phyloP scores from a whole-genome alignment of 2,329 filamentous ascomycete species.

The Scedosporium dehoogii region DNA sequence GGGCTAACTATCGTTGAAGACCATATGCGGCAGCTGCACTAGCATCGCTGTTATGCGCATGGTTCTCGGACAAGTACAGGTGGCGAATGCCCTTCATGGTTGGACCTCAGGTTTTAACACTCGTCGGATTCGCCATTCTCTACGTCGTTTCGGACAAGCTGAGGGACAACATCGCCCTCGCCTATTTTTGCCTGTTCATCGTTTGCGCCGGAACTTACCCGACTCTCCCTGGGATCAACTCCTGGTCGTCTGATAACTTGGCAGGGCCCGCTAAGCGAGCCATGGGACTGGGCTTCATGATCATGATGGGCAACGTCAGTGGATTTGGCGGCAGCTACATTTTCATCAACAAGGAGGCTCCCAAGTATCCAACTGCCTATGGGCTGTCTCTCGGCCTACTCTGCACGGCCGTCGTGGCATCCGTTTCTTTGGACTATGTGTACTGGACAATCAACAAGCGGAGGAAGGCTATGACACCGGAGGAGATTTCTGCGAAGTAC shows the following conservation, averaged over 20 bases:
- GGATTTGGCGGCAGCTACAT: conserved; percentile 5
- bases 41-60: conserved; percentile 14
- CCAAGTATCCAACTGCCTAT: conserved; percentile 26
- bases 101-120: conserved; percentile 16
- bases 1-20: background rate
- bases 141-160: conserved; percentile 14
- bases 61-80: conserved; percentile 18
- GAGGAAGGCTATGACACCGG: background rate
- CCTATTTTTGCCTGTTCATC: conserved; percentile 11
- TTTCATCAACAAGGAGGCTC: conserved; percentile 12
- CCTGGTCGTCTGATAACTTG: conserved; percentile 21
- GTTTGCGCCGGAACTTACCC: background rate
- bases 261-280: conserved; percentile 18
- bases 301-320: conserved; percentile 9
- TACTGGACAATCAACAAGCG: background rate
- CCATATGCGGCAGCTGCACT: background rate
- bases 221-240: conserved; percentile 15
- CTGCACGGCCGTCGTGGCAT: background rate
- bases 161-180: conserved; percentile 10
- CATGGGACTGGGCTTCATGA: conserved; percentile 20
- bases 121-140: conserved; percentile 18
- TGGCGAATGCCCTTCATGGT: conserved; percentile 26
- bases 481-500: background rate
- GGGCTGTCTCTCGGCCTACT: conserved; percentile 20
- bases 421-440: background rate